Percentiles rank a stretch among this genome's conserved stretches.
These are phyloP conservation scores for Phalaenopsis aphrodite DNA, from an alignment of 106 monocot genomes.

Conservation along the genomic window DNA sequence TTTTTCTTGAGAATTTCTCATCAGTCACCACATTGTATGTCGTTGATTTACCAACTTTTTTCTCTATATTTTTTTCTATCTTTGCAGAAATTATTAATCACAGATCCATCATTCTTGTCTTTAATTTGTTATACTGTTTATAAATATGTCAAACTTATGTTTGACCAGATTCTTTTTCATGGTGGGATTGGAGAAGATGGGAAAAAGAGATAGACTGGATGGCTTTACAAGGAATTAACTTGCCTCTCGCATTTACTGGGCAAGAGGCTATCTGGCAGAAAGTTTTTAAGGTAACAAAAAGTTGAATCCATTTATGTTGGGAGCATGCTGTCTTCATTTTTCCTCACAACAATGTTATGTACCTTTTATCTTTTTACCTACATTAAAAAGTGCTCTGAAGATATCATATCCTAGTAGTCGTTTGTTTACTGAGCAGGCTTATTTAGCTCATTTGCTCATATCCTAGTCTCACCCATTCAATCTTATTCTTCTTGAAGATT, in stretches of 20 bases:
- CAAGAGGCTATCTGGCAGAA: conserved; percentile 95
- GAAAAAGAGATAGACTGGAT: conserved; percentile 99
- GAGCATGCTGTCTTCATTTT: conserved; percentile 4
- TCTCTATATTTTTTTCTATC: not conserved
- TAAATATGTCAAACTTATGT: not conserved
- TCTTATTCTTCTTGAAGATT: not conserved
- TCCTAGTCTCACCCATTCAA: not conserved
- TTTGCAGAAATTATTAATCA: not conserved
- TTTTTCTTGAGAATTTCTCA: not conserved
- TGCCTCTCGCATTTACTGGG: conserved; percentile 96
- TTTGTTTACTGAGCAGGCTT: not conserved
- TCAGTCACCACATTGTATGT: not conserved
- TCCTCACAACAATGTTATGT: not conserved
- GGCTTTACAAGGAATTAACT: conserved; percentile 95
- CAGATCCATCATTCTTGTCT: not conserved
- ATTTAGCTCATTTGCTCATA: not conserved
- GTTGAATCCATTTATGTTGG: not conserved
- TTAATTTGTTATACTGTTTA: not conserved
- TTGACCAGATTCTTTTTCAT: conserved; percentile 82
- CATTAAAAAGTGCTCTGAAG: not conserved
- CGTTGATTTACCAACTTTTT: conserved; percentile 1
- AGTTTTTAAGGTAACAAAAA: conserved; percentile 66
- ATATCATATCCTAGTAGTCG: not conserved
- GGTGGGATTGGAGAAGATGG: conserved; percentile 99
- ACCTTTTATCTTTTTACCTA: not conserved